Conservation (phyloP, 148 eudicot genomes). For the Hydrangea macrophylla region DNA sequence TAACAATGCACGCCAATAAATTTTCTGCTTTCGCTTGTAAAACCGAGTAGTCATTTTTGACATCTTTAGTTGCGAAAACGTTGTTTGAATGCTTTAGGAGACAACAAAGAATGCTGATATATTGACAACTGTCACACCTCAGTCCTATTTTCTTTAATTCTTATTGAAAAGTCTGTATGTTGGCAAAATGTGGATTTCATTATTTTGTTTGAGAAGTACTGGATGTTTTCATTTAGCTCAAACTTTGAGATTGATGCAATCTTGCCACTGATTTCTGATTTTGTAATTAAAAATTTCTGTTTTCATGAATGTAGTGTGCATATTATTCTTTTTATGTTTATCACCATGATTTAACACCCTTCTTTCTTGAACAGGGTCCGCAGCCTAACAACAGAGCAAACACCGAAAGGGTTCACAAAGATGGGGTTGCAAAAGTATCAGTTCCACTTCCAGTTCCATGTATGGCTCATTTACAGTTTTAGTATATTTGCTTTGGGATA, state of each 20-base stretch:
- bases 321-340: not conserved
- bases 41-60: too few species aligned
- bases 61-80: too few species aligned
- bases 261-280: not conserved
- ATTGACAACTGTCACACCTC: not conserved
- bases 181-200: too few species aligned
- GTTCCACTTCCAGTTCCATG: conserved; percentile 30
- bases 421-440: conserved; percentile 19
- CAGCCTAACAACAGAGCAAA: conserved; percentile 28
- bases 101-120: not conserved
- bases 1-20: too few species aligned
- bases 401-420: conserved; percentile 23
- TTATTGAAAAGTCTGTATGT: not conserved
- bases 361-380: conserved; percentile 38
- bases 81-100: not conserved
- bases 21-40: too few species aligned
- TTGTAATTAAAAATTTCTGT: not conserved
- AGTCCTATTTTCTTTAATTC: not conserved
- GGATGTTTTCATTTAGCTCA: not conserved
- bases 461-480: conserved; percentile 29
- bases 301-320: conserved; percentile 6
- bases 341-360: conserved; percentile 3
- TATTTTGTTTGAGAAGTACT: too few species aligned
- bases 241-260: not conserved
- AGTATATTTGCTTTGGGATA: not conserved